Evolutionary conservation across 495 filamentous ascomycete genomes (phyloP).

Genomic region (Amniculicola lignicola): DNA sequence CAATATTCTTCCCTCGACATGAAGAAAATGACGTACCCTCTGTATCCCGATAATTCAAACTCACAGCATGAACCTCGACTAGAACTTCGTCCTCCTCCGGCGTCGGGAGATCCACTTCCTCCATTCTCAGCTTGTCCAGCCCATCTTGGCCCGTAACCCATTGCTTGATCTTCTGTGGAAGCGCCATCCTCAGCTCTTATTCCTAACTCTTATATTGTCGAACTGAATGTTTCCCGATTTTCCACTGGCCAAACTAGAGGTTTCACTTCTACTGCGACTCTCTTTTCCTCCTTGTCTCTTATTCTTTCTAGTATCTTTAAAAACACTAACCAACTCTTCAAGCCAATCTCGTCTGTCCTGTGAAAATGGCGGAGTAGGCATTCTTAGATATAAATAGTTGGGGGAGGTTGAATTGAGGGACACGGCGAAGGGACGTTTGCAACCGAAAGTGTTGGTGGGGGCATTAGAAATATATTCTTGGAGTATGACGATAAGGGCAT

Average conservation of each 20-base stretch:
- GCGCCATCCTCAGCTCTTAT: neutral
- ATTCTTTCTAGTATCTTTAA: neutral
- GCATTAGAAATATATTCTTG: too few relatives aligned
- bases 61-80: constrained; percentile 54
- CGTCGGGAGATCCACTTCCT: constrained; percentile 44
- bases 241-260: too few relatives aligned
- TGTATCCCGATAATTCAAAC: constrained; percentile 59
- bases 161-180: constrained; percentile 38
- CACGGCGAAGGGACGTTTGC: too few relatives aligned
- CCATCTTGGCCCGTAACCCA: constrained; percentile 52
- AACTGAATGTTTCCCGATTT: too few relatives aligned
- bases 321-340: constrained; percentile 13
- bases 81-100: constrained; percentile 53
- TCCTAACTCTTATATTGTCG: too few relatives aligned
- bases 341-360: constrained; percentile 25
- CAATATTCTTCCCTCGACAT: neutral
- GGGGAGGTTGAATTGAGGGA: too few relatives aligned
- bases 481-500: too few relatives aligned
- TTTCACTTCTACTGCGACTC: neutral
- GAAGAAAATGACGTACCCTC: constrained; percentile 37
- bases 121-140: constrained; percentile 48
- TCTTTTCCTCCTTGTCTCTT: neutral
- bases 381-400: too few relatives aligned
- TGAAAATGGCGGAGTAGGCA: constrained; percentile 28
- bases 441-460: too few relatives aligned